Evolutionary conservation across 257 asterid genomes (phyloP).

Genomic region (Fraxinus americana): DNA sequence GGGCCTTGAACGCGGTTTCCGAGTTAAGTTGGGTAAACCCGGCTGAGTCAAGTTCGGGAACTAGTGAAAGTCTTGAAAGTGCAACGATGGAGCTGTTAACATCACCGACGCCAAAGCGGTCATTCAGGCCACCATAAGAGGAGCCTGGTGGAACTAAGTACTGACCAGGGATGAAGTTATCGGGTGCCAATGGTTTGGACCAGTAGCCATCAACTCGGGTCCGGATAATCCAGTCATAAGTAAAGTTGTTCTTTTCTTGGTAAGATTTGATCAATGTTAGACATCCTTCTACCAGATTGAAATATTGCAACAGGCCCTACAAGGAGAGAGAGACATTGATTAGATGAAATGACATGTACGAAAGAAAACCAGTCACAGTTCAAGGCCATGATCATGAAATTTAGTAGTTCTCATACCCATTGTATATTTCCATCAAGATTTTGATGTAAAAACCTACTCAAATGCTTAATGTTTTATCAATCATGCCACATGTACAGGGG

Average conservation of each 20-base stretch:
- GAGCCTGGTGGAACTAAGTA: slow-evolving; percentile 89
- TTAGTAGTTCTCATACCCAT: too few relatives aligned
- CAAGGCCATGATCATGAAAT: neutral
- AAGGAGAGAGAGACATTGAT: slow-evolving; percentile 6
- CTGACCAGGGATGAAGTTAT: slow-evolving; percentile 61
- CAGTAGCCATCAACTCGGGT: slow-evolving; percentile 92
- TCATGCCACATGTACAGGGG: too few relatives aligned
- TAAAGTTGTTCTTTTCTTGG: slow-evolving; percentile 73
- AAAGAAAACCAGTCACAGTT: neutral
- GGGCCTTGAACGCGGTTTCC: slow-evolving; percentile 85
- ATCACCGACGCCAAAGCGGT: slow-evolving; percentile 89
- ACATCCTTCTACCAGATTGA: slow-evolving; percentile 88
- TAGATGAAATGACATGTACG: slow-evolving; percentile 13
- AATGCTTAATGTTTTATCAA: neutral
- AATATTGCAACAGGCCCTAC: slow-evolving; percentile 91
- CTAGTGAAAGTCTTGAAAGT: slow-evolving; percentile 73
- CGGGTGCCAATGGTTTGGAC: slow-evolving; percentile 59
- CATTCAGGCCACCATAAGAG: slow-evolving; percentile 80
- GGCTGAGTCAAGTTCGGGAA: slow-evolving; percentile 64
- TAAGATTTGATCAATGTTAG: slow-evolving; percentile 59
- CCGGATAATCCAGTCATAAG: slow-evolving; percentile 85
- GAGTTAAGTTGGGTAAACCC: slow-evolving; percentile 73
- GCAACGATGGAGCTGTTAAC: slow-evolving; percentile 73
- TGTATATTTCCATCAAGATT: too few relatives aligned
- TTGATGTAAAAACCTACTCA: neutral